Evolutionary conservation across 345 rosid genomes (phyloP), one percentile per base, ranked within the genome.

Genomic region (Populus nigra): DNA sequence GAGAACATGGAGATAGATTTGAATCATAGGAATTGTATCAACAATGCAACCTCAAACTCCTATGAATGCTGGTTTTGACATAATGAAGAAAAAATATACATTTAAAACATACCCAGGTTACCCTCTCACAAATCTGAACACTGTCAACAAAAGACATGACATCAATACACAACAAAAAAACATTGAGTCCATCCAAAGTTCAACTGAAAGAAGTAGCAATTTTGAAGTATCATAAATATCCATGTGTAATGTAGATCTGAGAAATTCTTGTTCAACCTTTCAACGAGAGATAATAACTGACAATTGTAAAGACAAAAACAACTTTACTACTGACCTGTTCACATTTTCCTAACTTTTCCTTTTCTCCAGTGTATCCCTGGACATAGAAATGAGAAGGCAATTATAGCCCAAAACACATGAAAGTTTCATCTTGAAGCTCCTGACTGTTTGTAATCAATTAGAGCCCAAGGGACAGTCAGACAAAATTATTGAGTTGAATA

Each of bases 281-380:
- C 70, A 5, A 68, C 5, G 18, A 38, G 13, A 18, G 11, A 33
- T 8, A 68, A 68, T 33, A 68, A 68, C 38, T 17, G 6, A 20
- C 39, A 73, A 50, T 72, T 7, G 59, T 53, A 20, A 6, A 53
- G n/a, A 7, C 36, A 53, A 53, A 53, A 20, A 18, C 9, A 6
- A 65, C 50, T 49, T 75, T 68, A 65, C 68, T 47, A 82, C 78
- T 69, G 68, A 94, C 98, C 93, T 84, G 90, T 83, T 94, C 98
- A 73, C 98, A 94, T 87, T 88, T 94, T 81, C 98, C 98, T 69
- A 94, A 86, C 85, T 90, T 93, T 18, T 90, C 92, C 81, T 84
- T 90, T 65, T 94, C 98, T 80, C 97, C 97, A 57, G 71, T 90
- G 83, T 93, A 91, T 57, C 94, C 93, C 98, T 93, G 80, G 71